phyloP scores from a whole-genome alignment of 2,329 filamentous ascomycete genomes.

The Ascochyta rabiei region DNA sequence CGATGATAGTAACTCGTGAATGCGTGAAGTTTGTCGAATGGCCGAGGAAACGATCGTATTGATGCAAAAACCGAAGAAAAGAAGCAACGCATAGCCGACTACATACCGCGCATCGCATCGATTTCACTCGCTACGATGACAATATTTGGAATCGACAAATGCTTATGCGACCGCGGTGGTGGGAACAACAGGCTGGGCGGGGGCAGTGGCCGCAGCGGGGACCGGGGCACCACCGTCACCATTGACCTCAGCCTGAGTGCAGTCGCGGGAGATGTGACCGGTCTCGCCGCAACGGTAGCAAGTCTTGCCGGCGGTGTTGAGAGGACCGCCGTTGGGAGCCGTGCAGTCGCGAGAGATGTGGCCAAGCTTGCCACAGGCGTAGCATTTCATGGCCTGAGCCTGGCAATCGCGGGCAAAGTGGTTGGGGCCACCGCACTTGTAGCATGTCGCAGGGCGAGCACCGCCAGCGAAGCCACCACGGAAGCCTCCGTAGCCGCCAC shows the following conservation, averaged over 20 bases:
- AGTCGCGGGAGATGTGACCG: constrained; percentile 95
- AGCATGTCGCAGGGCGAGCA: constrained; percentile 69
- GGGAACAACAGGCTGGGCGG: constrained; percentile 49
- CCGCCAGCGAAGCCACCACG: constrained; percentile 78
- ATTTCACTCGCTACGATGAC: constrained; percentile 28
- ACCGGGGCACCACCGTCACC: constrained; percentile 45
- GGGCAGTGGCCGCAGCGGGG: constrained; percentile 27
- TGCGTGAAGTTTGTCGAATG: constrained; percentile 45
- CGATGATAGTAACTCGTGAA: constrained; percentile 42
- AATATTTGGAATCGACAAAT: constrained; percentile 1
- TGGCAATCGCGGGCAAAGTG: constrained; percentile 99
- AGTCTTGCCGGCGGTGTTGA: constrained; percentile 96
- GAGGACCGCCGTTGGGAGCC: constrained; percentile 90
- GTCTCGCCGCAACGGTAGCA: constrained; percentile 98
- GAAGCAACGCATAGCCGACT: constrained; percentile 10
- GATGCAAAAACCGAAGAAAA: constrained; percentile 23
- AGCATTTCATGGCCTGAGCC: constrained; percentile 98
- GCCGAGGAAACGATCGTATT: constrained; percentile 42
- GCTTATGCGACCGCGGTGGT: constrained; percentile 49
- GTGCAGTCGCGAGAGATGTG: constrained; percentile 97
- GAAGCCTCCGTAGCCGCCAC: constrained; percentile 71
- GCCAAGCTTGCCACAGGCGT: constrained; percentile 89
- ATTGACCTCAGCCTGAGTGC: constrained; percentile 73
- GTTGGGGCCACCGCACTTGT: constrained; percentile 83
- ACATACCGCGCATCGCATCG: constrained; percentile 5